phyloP scores from a whole-genome alignment of 768 basidiomycete species.

The Termitomyces sp. region DNA sequence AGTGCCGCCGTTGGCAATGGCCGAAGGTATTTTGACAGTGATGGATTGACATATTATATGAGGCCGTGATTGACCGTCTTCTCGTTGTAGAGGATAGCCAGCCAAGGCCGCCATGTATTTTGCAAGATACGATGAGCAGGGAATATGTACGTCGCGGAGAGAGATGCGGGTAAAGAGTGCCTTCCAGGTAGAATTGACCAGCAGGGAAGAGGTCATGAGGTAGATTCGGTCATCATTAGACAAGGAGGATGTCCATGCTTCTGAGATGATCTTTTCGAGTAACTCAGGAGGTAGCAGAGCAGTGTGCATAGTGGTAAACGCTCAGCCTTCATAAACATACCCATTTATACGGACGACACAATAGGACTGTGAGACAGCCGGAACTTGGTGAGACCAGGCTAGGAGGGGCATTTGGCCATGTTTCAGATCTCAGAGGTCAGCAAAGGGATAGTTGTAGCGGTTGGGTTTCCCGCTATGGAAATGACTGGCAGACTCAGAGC shows the following conservation, averaged over 20 bases:
- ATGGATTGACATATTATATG: constrained; percentile 5
- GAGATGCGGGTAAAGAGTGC: constrained; percentile 24
- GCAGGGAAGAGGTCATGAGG: constrained; percentile 24
- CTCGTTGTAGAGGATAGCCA: constrained; percentile 4
- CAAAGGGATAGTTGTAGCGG: no score
- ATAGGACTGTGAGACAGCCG: constrained; percentile 1
- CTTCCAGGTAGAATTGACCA: constrained; percentile 25
- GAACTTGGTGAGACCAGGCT: background rate
- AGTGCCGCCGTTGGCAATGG: background rate
- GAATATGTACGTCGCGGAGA: constrained; percentile 27
- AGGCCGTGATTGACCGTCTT: constrained; percentile 1
- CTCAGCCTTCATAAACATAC: background rate
- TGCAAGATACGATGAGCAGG: constrained; percentile 19
- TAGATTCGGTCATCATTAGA: constrained; percentile 22
- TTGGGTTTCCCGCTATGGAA: no score
- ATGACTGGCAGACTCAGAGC: no score
- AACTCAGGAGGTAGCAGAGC: constrained; percentile 5
- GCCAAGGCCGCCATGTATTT: constrained; percentile 9
- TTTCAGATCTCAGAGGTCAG: background rate
- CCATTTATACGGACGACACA: background rate
- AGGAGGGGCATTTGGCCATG: background rate
- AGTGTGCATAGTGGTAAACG: background rate
- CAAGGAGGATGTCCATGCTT: constrained; percentile 25
- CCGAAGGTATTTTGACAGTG: constrained; percentile 9
- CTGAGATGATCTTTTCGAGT: constrained; percentile 19